These are phyloP conservation scores for Austroboletus rostrupii DNA, from an alignment of 1,284 basidiomycete species.

Conservation along the genomic window DNA sequence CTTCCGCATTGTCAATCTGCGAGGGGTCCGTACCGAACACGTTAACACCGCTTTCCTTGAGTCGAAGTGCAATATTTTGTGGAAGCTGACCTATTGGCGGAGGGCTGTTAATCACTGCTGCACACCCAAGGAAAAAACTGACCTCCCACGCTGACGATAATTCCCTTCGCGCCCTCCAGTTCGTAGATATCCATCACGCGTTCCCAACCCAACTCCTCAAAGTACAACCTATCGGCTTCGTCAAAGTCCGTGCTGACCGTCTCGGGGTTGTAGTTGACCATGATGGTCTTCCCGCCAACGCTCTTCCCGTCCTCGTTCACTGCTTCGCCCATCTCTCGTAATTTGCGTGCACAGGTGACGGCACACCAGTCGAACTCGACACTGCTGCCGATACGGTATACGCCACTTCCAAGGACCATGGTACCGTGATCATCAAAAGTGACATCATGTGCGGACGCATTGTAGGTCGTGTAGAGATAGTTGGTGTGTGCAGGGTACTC, in stretches of 20 bases:
- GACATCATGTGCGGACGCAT: constrained; percentile 94
- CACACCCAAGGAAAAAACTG: constrained; percentile 21
- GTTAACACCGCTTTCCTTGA: constrained; percentile 88
- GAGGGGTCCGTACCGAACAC: constrained; percentile 96
- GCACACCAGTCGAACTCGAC: constrained; percentile 99
- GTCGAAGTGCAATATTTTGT: constrained; percentile 96
- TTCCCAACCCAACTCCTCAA: constrained; percentile 97
- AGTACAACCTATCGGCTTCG: constrained; percentile 97
- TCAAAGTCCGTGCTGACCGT: constrained; percentile 99
- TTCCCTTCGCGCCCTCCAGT: constrained; percentile 87
- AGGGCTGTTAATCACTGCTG: not conserved
- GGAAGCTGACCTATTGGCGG: constrained; percentile 79
- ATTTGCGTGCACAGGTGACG: constrained; percentile 91
- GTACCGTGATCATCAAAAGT: constrained; percentile 96
- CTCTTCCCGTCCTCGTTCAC: constrained; percentile 13
- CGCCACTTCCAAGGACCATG: constrained; percentile 98
- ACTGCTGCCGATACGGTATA: constrained; percentile 96
- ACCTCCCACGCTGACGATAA: constrained; percentile 96
- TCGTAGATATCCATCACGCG: constrained; percentile 99
- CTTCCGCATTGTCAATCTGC: constrained; percentile 96
- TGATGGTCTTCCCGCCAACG: constrained; percentile 64
- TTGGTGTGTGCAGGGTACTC: constrained; percentile 99
- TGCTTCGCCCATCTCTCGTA: constrained; percentile 85
- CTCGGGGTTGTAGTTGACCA: constrained; percentile 99
- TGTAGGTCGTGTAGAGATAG: constrained; percentile 99